Evolutionary conservation across 768 basidiomycete species (phyloP).

Genomic region (Russula sp.): DNA sequence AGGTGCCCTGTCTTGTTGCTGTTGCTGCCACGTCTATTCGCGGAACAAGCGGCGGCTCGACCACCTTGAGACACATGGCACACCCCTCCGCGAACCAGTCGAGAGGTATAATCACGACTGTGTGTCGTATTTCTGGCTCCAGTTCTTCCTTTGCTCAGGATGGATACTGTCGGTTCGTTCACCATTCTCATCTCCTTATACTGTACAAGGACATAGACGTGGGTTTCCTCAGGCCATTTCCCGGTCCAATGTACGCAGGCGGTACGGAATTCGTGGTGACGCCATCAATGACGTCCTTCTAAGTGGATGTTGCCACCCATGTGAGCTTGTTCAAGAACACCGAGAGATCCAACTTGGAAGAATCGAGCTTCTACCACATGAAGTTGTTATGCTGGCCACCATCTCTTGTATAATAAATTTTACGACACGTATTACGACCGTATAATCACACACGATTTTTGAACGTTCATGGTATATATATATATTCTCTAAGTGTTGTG

Average conservation of each 20-base stretch:
- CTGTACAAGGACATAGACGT: background rate
- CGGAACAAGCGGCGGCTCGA: background rate
- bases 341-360: slow-evolving; percentile 10
- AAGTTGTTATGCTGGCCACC: background rate
- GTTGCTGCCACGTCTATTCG: slow-evolving; percentile 7
- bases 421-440: too few species aligned
- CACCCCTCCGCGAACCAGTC: background rate
- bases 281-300: background rate
- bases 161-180: slow-evolving; percentile 1
- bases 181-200: background rate
- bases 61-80: slow-evolving; percentile 6
- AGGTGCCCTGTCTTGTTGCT: too few species aligned
- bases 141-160: background rate
- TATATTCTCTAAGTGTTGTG: too few species aligned
- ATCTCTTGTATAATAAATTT: background rate
- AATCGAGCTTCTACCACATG: background rate
- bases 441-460: too few species aligned
- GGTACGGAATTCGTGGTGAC: slow-evolving; percentile 7
- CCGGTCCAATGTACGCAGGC: slow-evolving; percentile 1
- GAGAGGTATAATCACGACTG: background rate
- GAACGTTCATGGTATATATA: too few species aligned
- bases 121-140: background rate
- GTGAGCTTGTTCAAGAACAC: slow-evolving; percentile 14
- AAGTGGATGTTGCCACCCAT: slow-evolving; percentile 1
- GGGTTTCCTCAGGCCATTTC: background rate